A percentile compares a stretch with the other conserved stretches of the same genome.
phyloP scores from a whole-genome alignment of 768 basidiomycete genomes.

The Neoboletus subvelutipes region DNA sequence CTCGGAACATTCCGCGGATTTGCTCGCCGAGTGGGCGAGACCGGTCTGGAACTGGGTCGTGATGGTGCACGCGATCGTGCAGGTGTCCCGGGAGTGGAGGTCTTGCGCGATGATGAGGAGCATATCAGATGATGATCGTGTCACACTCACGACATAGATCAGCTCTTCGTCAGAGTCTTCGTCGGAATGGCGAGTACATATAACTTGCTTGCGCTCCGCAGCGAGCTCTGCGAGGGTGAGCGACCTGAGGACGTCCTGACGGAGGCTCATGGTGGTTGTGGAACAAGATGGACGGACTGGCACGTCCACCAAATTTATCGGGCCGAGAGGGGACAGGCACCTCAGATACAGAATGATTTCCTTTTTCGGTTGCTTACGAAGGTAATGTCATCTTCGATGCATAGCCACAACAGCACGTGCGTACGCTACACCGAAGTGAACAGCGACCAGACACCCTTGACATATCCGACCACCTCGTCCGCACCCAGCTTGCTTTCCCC shows the following conservation, averaged over 20 bases:
- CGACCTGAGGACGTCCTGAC: constrained; percentile 68
- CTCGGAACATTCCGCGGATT: constrained; percentile 28
- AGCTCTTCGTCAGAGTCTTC: constrained; percentile 68
- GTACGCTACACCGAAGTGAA: constrained; percentile 63
- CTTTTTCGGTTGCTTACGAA: constrained; percentile 19
- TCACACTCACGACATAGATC: constrained; percentile 62
- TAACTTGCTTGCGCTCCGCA: constrained; percentile 23
- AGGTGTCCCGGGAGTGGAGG: constrained; percentile 69
- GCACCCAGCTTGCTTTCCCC: constrained; percentile 92
- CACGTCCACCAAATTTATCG: background rate
- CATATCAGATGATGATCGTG: constrained; percentile 1
- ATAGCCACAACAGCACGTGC: constrained; percentile 8
- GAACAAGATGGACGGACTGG: background rate
- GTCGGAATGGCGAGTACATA: constrained; percentile 21
- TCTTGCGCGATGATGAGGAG: constrained; percentile 37
- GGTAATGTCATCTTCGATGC: constrained; percentile 20
- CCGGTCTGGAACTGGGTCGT: constrained; percentile 46
- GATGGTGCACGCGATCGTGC: constrained; percentile 56
- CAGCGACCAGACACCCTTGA: constrained; percentile 79
- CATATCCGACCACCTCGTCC: constrained; percentile 84
- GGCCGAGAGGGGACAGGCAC: background rate
- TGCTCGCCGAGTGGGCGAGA: constrained; percentile 33
- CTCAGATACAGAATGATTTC: background rate
- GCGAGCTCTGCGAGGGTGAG: constrained; percentile 40
- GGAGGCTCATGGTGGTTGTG: constrained; percentile 55